phyloP scores from a whole-genome alignment of 768 basidiomycete genomes.

The Kwoniella botswanensis region DNA sequence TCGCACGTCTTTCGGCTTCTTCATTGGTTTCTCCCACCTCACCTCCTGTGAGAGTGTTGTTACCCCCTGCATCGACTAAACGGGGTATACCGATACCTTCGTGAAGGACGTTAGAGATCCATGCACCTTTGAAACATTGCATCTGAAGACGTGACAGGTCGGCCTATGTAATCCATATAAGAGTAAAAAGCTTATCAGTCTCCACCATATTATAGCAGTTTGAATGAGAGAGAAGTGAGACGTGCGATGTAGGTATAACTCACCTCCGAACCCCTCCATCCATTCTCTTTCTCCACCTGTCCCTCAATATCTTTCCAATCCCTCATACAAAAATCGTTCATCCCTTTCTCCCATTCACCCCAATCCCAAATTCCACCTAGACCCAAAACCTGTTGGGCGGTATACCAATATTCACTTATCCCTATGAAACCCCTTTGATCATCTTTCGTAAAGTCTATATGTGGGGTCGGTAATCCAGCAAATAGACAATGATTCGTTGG shows the following conservation, averaged over 20 bases:
- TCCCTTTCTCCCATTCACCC: slow-evolving; percentile 92
- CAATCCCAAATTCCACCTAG: slow-evolving; percentile 95
- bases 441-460: slow-evolving; percentile 78
- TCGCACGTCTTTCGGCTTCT: slow-evolving; percentile 75
- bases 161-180: slow-evolving; percentile 60
- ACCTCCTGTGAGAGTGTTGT: slow-evolving; percentile 66
- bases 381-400: slow-evolving; percentile 93
- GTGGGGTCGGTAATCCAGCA: slow-evolving; percentile 90
- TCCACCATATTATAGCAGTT: too few relatives aligned
- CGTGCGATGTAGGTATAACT: slow-evolving; percentile 45
- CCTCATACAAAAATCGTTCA: slow-evolving; percentile 78
- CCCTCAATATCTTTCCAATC: slow-evolving; percentile 77
- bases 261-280: slow-evolving; percentile 62
- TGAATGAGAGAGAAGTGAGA: neutral
- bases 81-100: slow-evolving; percentile 95
- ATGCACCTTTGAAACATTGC: slow-evolving; percentile 99
- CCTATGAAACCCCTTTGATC: slow-evolving; percentile 77
- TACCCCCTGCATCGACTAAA: slow-evolving; percentile 83
- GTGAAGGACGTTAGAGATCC: slow-evolving; percentile 94
- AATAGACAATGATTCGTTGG: slow-evolving; percentile 77
- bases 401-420: slow-evolving; percentile 99
- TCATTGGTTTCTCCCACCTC: slow-evolving; percentile 60
- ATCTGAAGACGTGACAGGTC: slow-evolving; percentile 86
- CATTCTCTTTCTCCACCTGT: slow-evolving; percentile 66
- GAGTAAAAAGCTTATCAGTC: too few relatives aligned